Evolutionary conservation across 257 asterid genomes (phyloP).

Genomic region (Haberlea rhodopensis): DNA sequence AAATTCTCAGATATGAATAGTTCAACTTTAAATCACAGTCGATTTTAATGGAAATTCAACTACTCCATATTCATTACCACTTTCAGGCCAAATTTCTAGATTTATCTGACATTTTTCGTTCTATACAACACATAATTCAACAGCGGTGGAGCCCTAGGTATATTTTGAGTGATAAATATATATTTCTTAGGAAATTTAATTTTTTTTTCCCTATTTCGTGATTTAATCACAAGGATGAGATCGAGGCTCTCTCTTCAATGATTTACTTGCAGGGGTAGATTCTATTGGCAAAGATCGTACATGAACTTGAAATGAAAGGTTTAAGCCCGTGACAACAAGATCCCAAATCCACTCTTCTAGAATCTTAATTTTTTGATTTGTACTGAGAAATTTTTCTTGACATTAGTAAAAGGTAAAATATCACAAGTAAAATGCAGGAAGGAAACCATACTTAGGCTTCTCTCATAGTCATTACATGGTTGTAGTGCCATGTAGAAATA

Average conservation of each 20-base stretch:
- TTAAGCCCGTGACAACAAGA: background rate
- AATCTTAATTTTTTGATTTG: background rate
- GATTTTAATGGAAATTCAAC: background rate
- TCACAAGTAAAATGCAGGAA: too few species aligned
- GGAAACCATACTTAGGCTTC: too few species aligned
- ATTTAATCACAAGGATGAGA: background rate
- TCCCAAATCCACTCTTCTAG: background rate
- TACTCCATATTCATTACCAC: background rate
- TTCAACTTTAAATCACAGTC: too few species aligned
- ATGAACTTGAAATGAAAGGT: background rate
- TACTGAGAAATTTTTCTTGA: background rate
- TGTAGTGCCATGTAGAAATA: too few species aligned
- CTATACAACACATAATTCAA: background rate
- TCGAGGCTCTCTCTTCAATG: background rate
- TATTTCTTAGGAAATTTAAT: background rate
- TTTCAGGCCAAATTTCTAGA: background rate
- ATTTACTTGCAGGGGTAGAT: background rate
- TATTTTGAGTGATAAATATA: too few species aligned
- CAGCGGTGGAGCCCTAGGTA: background rate
- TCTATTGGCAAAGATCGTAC: background rate
- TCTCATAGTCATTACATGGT: too few species aligned
- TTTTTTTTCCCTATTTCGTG: too few species aligned
- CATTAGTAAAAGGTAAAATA: background rate
- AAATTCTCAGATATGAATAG: too few species aligned
- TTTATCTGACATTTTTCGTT: too few species aligned